Evolutionary conservation across 192 early-diverging fungal genomes (phyloP).

Genomic region (Chytriomyces confervae): DNA sequence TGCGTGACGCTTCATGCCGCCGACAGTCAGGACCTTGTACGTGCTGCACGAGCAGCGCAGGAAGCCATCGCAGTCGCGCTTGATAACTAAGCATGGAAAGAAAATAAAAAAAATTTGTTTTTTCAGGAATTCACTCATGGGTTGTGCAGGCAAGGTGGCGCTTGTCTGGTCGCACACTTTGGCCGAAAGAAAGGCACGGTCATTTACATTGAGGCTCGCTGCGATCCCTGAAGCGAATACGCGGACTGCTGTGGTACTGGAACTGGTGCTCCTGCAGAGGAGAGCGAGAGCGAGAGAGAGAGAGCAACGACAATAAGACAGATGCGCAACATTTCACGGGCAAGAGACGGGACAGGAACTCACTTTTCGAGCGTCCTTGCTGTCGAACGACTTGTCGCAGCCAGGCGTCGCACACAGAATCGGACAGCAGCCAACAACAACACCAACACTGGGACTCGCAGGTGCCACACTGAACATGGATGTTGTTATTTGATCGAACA

Average conservation of each 20-base stretch:
- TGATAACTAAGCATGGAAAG: not conserved
- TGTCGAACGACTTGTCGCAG: too few relatives aligned
- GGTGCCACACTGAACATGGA: too few relatives aligned
- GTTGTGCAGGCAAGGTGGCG: not conserved
- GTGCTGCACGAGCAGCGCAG: not conserved
- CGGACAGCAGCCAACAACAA: too few relatives aligned
- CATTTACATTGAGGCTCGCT: not conserved
- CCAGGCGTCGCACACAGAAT: too few relatives aligned
- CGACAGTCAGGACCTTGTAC: slow-evolving; percentile 9
- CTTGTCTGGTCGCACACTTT: not conserved
- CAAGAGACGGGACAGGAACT: too few relatives aligned
- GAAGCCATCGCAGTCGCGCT: not conserved
- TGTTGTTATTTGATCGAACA: too few relatives aligned
- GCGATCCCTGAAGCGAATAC: not conserved
- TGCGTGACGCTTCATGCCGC: slow-evolving; percentile 8
- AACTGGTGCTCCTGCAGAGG: not conserved
- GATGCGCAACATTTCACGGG: too few relatives aligned
- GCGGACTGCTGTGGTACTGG: not conserved
- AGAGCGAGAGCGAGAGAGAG: not conserved
- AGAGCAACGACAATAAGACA: too few relatives aligned
- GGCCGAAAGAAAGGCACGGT: not conserved
- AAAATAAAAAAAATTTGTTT: not conserved
- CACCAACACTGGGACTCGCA: too few relatives aligned
- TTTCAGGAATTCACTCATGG: not conserved
- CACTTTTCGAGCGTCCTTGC: too few relatives aligned